Evolutionary conservation across 139 green algal genomes (phyloP).

Genomic region (Trebouxia sp.): DNA sequence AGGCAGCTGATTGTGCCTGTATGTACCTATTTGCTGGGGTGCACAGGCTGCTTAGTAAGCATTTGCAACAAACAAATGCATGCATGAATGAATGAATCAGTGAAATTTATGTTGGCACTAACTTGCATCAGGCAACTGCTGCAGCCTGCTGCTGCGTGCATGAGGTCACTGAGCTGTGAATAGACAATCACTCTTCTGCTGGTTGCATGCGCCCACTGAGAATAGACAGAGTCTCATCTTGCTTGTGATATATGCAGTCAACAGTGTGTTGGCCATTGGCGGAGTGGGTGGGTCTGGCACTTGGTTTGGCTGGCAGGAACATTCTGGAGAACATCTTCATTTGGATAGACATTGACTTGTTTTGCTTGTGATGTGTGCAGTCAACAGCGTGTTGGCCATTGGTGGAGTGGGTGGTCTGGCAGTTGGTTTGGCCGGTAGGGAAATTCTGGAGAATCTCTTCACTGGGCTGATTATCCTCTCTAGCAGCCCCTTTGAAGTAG

Average conservation of each 20-base stretch:
- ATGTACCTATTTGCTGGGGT: not conserved
- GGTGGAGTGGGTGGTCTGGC: slow-evolving; percentile 92
- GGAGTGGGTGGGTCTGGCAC: slow-evolving; percentile 91
- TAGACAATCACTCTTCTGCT: no score
- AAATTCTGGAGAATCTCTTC: slow-evolving; percentile 95
- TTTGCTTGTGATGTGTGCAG: slow-evolving; percentile 25
- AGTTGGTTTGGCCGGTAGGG: slow-evolving; percentile 86
- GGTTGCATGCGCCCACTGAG: no score
- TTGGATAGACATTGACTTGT: no score
- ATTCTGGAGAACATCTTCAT: slow-evolving; percentile 89
- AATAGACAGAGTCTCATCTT: not conserved
- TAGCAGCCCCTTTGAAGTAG: slow-evolving; percentile 69
- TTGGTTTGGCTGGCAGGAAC: slow-evolving; percentile 88
- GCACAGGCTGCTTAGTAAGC: no score
- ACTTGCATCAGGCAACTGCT: not conserved
- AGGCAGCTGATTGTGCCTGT: not conserved
- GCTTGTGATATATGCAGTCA: slow-evolving; percentile 42
- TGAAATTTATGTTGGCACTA: not conserved
- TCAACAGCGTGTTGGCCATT: slow-evolving; percentile 88
- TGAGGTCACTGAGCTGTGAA: no score
- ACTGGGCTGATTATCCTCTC: slow-evolving; percentile 91
- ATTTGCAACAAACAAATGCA: no score
- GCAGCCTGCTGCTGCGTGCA: no score
- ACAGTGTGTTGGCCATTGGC: slow-evolving; percentile 89
- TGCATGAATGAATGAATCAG: no score